Evolutionary conservation across 2,329 filamentous ascomycete species (phyloP).

Genomic region (Purpureocillium lavendulum): DNA sequence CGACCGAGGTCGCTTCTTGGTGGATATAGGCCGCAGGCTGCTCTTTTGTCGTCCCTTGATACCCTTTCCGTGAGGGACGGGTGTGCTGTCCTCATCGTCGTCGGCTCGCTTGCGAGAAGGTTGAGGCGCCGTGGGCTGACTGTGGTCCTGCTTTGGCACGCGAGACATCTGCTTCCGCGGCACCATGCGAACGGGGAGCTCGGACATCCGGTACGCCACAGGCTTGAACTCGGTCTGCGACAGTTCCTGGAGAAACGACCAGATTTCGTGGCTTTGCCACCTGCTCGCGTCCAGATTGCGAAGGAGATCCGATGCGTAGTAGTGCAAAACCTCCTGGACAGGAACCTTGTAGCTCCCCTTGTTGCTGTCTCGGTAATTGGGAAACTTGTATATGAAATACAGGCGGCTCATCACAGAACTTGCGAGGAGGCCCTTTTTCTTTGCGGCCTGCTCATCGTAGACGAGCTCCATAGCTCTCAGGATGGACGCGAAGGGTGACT

Average conservation of each 20-base stretch:
- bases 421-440: constrained; percentile 14
- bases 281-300: constrained; percentile 21
- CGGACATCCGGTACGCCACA: constrained; percentile 16
- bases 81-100: constrained; percentile 7
- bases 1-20: constrained; percentile 35
- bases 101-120: constrained; percentile 7
- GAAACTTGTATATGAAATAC: constrained; percentile 23
- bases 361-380: constrained; percentile 14
- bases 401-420: constrained; percentile 17
- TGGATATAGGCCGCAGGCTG: constrained; percentile 30
- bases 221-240: constrained; percentile 17
- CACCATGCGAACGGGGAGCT: constrained; percentile 19
- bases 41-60: constrained; percentile 30
- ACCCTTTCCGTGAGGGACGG: constrained; percentile 19
- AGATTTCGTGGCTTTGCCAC: constrained; percentile 23
- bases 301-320: constrained; percentile 33
- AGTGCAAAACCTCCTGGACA: constrained; percentile 32
- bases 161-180: constrained; percentile 11
- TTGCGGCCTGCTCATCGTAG: constrained; percentile 8
- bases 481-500: constrained; percentile 18
- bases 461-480: constrained; percentile 16
- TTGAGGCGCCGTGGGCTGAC: not conserved
- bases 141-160: constrained; percentile 1
- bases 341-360: constrained; percentile 30
- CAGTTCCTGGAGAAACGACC: constrained; percentile 22